A percentile compares a stretch with the other conserved stretches of the same genome.
Evolutionary conservation across 2,329 filamentous ascomycete genomes (phyloP).

Genomic region (Trichoderma oligosporum): DNA sequence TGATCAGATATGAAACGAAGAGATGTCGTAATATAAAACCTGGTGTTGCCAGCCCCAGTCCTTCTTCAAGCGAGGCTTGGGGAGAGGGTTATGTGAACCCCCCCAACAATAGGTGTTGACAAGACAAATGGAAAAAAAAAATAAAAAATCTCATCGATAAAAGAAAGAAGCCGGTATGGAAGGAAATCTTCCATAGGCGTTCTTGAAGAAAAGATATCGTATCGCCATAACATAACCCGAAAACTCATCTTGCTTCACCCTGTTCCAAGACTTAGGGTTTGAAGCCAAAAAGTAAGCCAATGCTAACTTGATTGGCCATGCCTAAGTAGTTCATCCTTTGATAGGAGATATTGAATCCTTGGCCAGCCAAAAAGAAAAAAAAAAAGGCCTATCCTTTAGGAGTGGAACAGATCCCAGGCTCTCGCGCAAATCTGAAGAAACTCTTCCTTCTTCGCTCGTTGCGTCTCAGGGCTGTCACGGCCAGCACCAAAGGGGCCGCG

Average conservation of each 20-base stretch:
- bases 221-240: slow-evolving; percentile 2
- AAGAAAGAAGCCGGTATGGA: neutral
- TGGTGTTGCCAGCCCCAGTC: slow-evolving; percentile 15
- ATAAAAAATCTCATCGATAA: neutral
- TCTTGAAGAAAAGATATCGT: slow-evolving; percentile 1
- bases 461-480: slow-evolving; percentile 76
- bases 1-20: slow-evolving; percentile 8
- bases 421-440: slow-evolving; percentile 82
- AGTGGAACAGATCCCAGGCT: slow-evolving; percentile 97
- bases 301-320: neutral
- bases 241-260: neutral
- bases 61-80: neutral
- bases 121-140: slow-evolving; percentile 1
- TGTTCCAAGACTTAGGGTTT: neutral
- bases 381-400: slow-evolving; percentile 45
- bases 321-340: neutral
- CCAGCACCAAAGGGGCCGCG: slow-evolving; percentile 75
- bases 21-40: slow-evolving; percentile 6
- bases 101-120: slow-evolving; percentile 14
- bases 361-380: neutral
- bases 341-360: neutral
- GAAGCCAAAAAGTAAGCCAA: neutral
- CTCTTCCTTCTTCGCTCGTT: slow-evolving; percentile 84
- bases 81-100: slow-evolving; percentile 14
- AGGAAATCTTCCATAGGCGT: neutral